Evolutionary conservation across 2,329 filamentous ascomycete species (phyloP).

Genomic region (Paradendryphiella salina): DNA sequence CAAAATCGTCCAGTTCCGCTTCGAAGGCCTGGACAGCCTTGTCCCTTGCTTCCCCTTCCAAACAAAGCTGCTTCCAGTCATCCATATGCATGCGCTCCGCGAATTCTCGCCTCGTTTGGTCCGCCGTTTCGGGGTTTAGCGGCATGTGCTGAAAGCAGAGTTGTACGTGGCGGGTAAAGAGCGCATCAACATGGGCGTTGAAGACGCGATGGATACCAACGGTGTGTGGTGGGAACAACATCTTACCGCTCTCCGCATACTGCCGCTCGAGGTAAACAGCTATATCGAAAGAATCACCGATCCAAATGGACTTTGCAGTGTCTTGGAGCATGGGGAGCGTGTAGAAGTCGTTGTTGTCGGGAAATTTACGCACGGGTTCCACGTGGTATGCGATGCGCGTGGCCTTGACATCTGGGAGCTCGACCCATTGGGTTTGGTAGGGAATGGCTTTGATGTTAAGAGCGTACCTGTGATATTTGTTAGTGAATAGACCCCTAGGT

Average conservation of each 20-base stretch:
- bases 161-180: conserved; percentile 53
- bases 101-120: conserved; percentile 54
- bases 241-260: conserved; percentile 52
- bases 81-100: conserved; percentile 49
- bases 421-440: conserved; percentile 58
- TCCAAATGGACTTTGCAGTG: conserved; percentile 40
- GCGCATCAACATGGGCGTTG: conserved; percentile 58
- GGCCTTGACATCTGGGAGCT: conserved; percentile 56
- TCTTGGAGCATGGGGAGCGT: conserved; percentile 63
- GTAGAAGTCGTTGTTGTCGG: conserved; percentile 60
- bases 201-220: conserved; percentile 49
- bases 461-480: conserved; percentile 30
- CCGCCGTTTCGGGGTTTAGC: conserved; percentile 55
- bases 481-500: not conserved
- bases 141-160: conserved; percentile 52
- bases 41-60: conserved; percentile 46
- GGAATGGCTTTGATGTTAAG: conserved; percentile 55
- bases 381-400: conserved; percentile 54
- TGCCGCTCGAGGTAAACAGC: conserved; percentile 60
- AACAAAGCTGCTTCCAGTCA: conserved; percentile 50
- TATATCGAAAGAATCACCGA: conserved; percentile 69
- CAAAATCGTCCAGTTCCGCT: conserved; percentile 49
- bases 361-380: conserved; percentile 57
- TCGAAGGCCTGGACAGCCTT: conserved; percentile 48
- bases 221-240: conserved; percentile 53